These are phyloP conservation scores for Hysterium pulicare DNA, from an alignment of 2,329 filamentous ascomycete species.

Conservation along the genomic window DNA sequence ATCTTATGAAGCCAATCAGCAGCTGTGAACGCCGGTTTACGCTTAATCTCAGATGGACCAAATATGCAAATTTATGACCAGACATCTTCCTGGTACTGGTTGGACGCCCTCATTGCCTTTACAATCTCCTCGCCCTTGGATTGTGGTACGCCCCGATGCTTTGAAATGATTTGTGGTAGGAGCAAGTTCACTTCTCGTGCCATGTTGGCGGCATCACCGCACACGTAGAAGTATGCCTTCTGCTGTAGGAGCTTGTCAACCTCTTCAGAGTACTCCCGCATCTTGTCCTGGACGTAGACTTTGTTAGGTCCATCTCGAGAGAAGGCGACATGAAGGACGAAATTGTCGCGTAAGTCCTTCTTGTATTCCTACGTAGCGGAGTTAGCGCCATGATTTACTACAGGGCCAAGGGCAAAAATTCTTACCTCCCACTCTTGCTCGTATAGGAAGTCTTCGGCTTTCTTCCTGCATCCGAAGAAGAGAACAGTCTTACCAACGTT, in stretches of 20 bases:
- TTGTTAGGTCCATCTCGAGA: slow-evolving; percentile 85
- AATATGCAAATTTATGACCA: slow-evolving; percentile 52
- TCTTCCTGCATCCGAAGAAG: slow-evolving; percentile 92
- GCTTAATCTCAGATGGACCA: not conserved
- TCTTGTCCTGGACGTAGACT: slow-evolving; percentile 92
- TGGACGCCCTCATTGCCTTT: slow-evolving; percentile 91
- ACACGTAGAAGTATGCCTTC: slow-evolving; percentile 94
- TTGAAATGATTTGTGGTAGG: slow-evolving; percentile 81
- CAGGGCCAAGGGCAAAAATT: too few relatives aligned
- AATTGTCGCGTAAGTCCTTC: slow-evolving; percentile 77
- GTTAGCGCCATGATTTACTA: slow-evolving; percentile 15
- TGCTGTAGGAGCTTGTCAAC: slow-evolving; percentile 84
- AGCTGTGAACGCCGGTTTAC: slow-evolving; percentile 1
- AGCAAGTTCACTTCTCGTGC: slow-evolving; percentile 86
- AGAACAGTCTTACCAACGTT: slow-evolving; percentile 82
- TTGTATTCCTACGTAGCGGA: slow-evolving; percentile 66
- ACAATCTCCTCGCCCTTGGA: slow-evolving; percentile 93
- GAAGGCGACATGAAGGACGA: slow-evolving; percentile 89
- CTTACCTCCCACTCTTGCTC: slow-evolving; percentile 87
- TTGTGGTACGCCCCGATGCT: slow-evolving; percentile 76
- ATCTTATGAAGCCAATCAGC: not conserved
- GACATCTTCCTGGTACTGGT: slow-evolving; percentile 88
- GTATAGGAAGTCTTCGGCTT: slow-evolving; percentile 89
- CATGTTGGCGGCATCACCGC: slow-evolving; percentile 97
- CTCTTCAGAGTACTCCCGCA: slow-evolving; percentile 78